These are phyloP conservation scores for Metarhizium album DNA, from an alignment of 2,329 filamentous ascomycete species.

Conservation along the genomic window DNA sequence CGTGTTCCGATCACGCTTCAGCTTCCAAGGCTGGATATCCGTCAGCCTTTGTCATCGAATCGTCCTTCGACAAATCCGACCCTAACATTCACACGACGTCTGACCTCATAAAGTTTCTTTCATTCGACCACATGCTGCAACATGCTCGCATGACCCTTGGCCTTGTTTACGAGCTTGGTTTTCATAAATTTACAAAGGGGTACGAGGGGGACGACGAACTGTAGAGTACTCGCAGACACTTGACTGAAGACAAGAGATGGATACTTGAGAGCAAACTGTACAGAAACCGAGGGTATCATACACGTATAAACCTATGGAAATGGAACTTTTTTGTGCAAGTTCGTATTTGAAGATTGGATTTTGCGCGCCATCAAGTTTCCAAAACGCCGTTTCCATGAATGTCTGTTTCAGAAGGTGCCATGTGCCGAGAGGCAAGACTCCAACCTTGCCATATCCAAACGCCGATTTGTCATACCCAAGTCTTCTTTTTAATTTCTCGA, in stretches of 20 bases:
- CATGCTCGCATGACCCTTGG: slow-evolving; percentile 78
- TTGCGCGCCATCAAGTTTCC: background rate
- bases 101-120: slow-evolving; percentile 60
- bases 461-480: background rate
- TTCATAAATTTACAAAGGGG: slow-evolving; percentile 49
- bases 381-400: slow-evolving; percentile 1
- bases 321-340: background rate
- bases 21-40: slow-evolving; percentile 66
- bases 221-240: background rate
- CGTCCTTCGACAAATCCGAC: slow-evolving; percentile 54
- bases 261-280: background rate
- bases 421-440: background rate
- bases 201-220: background rate
- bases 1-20: slow-evolving; percentile 65
- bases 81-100: slow-evolving; percentile 61
- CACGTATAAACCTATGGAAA: background rate
- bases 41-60: slow-evolving; percentile 67
- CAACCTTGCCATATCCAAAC: background rate
- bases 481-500: background rate
- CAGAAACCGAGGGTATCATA: background rate
- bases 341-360: background rate
- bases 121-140: slow-evolving; percentile 86
- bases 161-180: slow-evolving; percentile 74
- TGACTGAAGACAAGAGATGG: background rate
- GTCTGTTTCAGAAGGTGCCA: background rate